phyloP scores from a whole-genome alignment of 208 protist species.

The Crithidia acanthocephali region DNA sequence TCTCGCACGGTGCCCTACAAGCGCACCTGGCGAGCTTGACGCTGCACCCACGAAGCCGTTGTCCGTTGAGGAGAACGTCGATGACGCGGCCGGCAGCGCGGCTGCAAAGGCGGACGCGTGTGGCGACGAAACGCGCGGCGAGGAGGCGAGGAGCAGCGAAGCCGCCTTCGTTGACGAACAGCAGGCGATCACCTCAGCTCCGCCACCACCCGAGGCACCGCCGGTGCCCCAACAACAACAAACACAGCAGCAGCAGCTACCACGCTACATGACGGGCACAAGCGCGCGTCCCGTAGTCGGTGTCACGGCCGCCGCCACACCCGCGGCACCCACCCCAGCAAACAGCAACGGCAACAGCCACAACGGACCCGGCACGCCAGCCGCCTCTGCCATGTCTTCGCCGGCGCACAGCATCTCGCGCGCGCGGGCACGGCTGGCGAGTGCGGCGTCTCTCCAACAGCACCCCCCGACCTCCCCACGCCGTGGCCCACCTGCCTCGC shows the following conservation, averaged over 20 bases:
- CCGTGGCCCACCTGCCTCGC: not conserved
- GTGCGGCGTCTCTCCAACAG: not conserved
- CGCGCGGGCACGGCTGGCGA: constrained; percentile 11
- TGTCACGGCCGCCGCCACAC: not conserved
- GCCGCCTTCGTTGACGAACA: not conserved
- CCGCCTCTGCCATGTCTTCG: not conserved
- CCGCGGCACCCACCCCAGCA: not conserved
- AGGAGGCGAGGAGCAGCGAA: not conserved
- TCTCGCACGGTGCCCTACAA: no score
- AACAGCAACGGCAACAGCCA: no score
- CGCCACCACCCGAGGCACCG: not conserved
- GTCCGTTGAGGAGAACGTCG: no score
- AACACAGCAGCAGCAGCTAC: not conserved
- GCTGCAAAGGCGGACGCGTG: no score
- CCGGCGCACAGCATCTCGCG: constrained; percentile 1
- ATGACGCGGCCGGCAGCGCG: no score
- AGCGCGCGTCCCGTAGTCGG: constrained; percentile 6
- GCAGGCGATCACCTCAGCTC: not conserved
- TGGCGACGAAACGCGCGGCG: not conserved
- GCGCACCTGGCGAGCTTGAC: no score
- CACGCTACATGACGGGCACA: constrained; percentile 15
- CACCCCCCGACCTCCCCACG: not conserved
- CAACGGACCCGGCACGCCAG: not conserved
- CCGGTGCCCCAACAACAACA: not conserved
- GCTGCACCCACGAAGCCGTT: no score